Percentiles rank a stretch among this genome's conserved stretches.
phyloP scores from a whole-genome alignment of 202 grass and related monocot species.

The Panicum virgatum region DNA sequence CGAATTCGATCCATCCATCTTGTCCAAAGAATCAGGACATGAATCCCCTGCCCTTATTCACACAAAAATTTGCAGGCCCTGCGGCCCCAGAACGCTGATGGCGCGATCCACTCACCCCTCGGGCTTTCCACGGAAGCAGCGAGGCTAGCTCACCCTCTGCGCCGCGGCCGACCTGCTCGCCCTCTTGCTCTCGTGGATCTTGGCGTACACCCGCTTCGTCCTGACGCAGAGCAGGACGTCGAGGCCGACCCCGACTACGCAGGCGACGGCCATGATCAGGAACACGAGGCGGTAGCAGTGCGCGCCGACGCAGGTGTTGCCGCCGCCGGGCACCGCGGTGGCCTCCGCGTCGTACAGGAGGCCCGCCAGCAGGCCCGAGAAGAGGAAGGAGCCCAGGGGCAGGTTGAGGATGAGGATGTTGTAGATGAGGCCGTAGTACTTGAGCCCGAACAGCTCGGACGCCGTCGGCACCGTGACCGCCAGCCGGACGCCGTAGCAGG shows the following conservation, averaged over 20 bases:
- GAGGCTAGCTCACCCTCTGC: constrained; percentile 35
- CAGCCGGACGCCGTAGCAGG: constrained; percentile 87
- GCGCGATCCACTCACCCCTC: too few species aligned
- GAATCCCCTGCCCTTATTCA: constrained; percentile 34
- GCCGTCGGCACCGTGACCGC: constrained; percentile 86
- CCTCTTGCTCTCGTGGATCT: constrained; percentile 79
- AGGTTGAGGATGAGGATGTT: constrained; percentile 98
- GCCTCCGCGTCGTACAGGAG: constrained; percentile 90
- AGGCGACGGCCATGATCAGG: constrained; percentile 69
- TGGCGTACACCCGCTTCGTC: constrained; percentile 72
- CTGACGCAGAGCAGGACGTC: constrained; percentile 69
- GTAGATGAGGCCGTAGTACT: constrained; percentile 98
- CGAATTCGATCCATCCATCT: constrained; percentile 26
- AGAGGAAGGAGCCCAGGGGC: constrained; percentile 93
- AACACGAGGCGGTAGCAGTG: constrained; percentile 94
- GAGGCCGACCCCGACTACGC: constrained; percentile 66
- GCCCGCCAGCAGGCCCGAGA: constrained; percentile 89
- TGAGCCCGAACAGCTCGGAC: constrained; percentile 91
- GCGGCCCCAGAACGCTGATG: neutral
- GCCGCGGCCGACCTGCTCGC: constrained; percentile 27
- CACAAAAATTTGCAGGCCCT: neutral
- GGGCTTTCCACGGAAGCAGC: neutral
- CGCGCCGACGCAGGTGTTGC: constrained; percentile 83
- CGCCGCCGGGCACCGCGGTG: constrained; percentile 62
- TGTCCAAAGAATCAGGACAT: constrained; percentile 37